These are phyloP conservation scores for Penicillium desertorum DNA, from an alignment of 495 filamentous ascomycete genomes.

Conservation along the genomic window DNA sequence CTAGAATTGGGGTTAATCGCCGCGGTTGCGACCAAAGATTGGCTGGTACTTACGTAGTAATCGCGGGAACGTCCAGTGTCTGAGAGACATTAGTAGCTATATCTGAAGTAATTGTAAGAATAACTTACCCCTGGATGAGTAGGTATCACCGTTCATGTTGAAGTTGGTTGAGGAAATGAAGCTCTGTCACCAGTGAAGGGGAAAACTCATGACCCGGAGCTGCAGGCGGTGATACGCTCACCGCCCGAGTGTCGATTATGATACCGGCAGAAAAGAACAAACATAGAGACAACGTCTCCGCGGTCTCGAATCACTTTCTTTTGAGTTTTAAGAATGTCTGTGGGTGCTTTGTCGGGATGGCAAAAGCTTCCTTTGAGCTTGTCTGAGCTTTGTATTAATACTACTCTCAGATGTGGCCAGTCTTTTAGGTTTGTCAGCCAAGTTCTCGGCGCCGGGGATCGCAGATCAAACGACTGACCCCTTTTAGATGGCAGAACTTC, in stretches of 20 bases:
- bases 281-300: background rate
- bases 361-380: conserved; percentile 75
- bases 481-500: conserved; percentile 73
- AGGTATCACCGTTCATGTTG: conserved; percentile 86
- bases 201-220: conserved; percentile 30
- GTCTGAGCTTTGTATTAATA: conserved; percentile 84
- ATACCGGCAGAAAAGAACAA: conserved; percentile 26
- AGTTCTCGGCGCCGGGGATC: background rate
- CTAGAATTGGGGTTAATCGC: conserved; percentile 39
- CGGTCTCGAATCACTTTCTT: background rate
- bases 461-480: conserved; percentile 12
- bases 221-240: conserved; percentile 19
- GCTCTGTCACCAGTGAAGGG: conserved; percentile 28
- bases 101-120: background rate
- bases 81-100: conserved; percentile 31
- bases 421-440: conserved; percentile 63
- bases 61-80: conserved; percentile 73
- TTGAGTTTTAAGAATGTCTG: conserved; percentile 25
- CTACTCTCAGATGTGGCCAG: conserved; percentile 86
- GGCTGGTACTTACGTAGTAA: conserved; percentile 58
- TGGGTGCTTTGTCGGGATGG: conserved; percentile 60
- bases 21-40: conserved; percentile 21
- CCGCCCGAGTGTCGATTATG: conserved; percentile 24
- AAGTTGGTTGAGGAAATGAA: conserved; percentile 25
- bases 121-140: conserved; percentile 72